These are phyloP conservation scores for Penicillium sp. DNA, from an alignment of 2,329 filamentous ascomycete genomes.

Conservation along the genomic window DNA sequence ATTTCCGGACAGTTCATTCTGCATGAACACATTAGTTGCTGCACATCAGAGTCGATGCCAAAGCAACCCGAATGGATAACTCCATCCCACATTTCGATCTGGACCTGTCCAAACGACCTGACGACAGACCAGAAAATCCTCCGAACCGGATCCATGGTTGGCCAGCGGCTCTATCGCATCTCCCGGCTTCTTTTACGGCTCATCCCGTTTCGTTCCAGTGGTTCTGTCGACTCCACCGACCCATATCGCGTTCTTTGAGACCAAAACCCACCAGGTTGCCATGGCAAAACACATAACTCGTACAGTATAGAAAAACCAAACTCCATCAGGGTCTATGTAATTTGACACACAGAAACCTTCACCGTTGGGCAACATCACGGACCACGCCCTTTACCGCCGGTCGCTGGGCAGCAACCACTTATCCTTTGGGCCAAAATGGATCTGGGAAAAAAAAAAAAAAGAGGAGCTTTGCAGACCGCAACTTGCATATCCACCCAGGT, in stretches of 20 bases:
- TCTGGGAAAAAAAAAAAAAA: constrained; percentile 7
- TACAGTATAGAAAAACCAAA: neutral
- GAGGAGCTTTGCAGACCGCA: constrained; percentile 26
- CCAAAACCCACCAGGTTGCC: constrained; percentile 18
- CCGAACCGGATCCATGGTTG: constrained; percentile 22
- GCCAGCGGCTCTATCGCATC: constrained; percentile 11
- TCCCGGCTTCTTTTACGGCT: constrained; percentile 15
- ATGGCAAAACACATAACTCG: constrained; percentile 15
- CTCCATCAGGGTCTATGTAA: constrained; percentile 9
- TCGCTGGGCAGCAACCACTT: constrained; percentile 35
- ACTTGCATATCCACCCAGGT: constrained; percentile 16
- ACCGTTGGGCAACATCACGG: constrained; percentile 29
- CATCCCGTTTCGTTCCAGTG: constrained; percentile 25
- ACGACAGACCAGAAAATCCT: neutral
- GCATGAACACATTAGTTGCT: constrained; percentile 21
- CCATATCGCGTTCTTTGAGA: constrained; percentile 12
- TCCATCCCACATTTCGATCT: constrained; percentile 4
- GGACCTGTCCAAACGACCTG: constrained; percentile 5
- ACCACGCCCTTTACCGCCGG: constrained; percentile 32
- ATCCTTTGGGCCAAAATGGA: constrained; percentile 21
- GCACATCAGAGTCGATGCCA: constrained; percentile 1
- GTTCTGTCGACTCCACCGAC: constrained; percentile 24
- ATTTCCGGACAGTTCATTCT: constrained; percentile 18
- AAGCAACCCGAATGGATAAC: constrained; percentile 2
- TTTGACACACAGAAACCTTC: constrained; percentile 14